phyloP scores from a whole-genome alignment of 23 red algal species.

The Gracilaria domingensis region DNA sequence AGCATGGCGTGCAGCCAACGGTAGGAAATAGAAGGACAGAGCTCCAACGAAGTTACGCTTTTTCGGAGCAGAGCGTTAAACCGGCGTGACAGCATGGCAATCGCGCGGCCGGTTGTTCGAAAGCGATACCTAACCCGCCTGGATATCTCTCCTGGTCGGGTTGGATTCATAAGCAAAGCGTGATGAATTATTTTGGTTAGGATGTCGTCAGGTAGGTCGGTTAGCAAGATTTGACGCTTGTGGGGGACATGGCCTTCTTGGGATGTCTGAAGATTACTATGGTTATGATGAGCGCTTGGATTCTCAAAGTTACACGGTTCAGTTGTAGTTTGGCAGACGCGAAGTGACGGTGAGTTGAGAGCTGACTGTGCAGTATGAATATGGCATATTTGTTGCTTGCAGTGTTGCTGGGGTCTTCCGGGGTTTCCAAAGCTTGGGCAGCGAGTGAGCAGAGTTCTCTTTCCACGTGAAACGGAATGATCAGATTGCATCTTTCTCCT shows the following conservation, averaged over 20 bases:
- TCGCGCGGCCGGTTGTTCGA: slow-evolving; percentile 7
- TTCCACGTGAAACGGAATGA: slow-evolving; percentile 1
- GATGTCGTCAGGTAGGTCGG: slow-evolving; percentile 64
- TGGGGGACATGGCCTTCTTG: background rate
- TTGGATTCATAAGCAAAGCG: slow-evolving; percentile 33
- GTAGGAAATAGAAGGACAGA: background rate
- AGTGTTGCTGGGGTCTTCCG: background rate
- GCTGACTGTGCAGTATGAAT: background rate
- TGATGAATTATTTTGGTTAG: slow-evolving; percentile 55
- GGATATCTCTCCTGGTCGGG: slow-evolving; percentile 41
- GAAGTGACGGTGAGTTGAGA: background rate
- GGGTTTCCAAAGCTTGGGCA: background rate
- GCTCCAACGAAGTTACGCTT: slow-evolving; percentile 39
- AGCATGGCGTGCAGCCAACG: slow-evolving; percentile 54
- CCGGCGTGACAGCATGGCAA: slow-evolving; percentile 50
- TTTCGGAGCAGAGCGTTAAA: slow-evolving; percentile 54
- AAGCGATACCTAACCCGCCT: slow-evolving; percentile 49
- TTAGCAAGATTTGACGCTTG: slow-evolving; percentile 18
- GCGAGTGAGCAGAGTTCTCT: background rate
- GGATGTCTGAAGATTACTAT: background rate
- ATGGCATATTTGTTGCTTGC: background rate
- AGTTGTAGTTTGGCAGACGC: background rate
- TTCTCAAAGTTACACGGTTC: background rate
- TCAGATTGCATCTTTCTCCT: slow-evolving; percentile 18
- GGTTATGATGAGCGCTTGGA: background rate